These are phyloP conservation scores for rapeseed (Brassica napus) DNA, from an alignment of 345 rosid species.

Conservation along the genomic window DNA sequence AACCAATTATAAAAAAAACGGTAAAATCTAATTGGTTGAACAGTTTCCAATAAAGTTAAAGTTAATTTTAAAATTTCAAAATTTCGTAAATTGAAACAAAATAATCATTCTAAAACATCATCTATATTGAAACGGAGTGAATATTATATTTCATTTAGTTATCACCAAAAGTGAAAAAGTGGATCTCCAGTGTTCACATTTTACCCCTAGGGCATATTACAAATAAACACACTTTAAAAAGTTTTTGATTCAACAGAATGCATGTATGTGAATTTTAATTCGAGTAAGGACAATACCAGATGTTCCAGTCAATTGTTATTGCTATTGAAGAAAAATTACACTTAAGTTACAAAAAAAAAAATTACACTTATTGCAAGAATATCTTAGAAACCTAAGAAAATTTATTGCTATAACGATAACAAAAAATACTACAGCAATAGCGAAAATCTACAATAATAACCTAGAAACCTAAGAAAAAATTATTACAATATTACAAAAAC, in stretches of 20 bases:
- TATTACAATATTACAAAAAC: neutral
- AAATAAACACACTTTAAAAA: neutral
- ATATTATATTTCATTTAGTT: constrained; percentile 1
- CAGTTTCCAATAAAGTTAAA: too few relatives aligned
- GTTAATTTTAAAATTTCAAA: too few relatives aligned
- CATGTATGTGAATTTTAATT: neutral
- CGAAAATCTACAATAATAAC: neutral
- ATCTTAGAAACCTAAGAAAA: neutral
- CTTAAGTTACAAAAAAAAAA: neutral
- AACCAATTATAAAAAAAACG: too few relatives aligned
- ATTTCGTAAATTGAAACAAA: too few relatives aligned
- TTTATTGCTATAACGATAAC: neutral
- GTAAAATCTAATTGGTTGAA: too few relatives aligned
- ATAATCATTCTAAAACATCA: too few relatives aligned
- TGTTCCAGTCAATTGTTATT: neutral
- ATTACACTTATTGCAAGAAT: neutral
- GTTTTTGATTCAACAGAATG: neutral
- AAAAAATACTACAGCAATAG: too few relatives aligned
- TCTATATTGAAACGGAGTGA: too few relatives aligned
- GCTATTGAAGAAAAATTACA: neutral
- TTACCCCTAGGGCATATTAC: neutral
- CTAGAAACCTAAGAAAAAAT: neutral
- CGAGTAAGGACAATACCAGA: neutral
- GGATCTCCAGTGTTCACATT: neutral
- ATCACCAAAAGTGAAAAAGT: constrained; percentile 17